phyloP scores from a whole-genome alignment of 805 yeast species.

The Wickerhamomyces chaumierensis region DNA sequence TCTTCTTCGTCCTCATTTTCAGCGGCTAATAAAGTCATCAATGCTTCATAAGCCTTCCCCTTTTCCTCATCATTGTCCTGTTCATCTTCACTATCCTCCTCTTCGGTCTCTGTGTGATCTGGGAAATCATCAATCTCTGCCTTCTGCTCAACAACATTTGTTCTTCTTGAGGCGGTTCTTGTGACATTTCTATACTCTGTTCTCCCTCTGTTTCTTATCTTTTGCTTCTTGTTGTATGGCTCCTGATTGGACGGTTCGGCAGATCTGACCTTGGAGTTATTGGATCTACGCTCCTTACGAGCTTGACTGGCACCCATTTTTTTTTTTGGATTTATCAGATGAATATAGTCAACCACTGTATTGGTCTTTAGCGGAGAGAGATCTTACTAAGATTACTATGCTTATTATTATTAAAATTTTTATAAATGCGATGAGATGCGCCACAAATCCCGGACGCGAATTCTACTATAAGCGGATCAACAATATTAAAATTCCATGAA shows the following conservation, averaged over 20 bases:
- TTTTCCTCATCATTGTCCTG: slow-evolving; percentile 14
- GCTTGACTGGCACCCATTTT: slow-evolving; percentile 2
- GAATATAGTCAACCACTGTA: too few species aligned
- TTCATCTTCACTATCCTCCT: slow-evolving; percentile 9
- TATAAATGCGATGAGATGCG: not conserved
- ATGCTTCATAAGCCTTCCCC: slow-evolving; percentile 52
- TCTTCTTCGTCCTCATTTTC: slow-evolving; percentile 26
- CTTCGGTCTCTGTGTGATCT: slow-evolving; percentile 3
- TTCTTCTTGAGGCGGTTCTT: slow-evolving; percentile 36
- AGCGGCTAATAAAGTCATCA: slow-evolving; percentile 46
- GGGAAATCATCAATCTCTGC: slow-evolving; percentile 3
- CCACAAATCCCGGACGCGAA: too few species aligned
- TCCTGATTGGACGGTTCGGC: not conserved
- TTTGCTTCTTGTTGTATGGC: slow-evolving; percentile 6
- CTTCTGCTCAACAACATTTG: slow-evolving; percentile 11
- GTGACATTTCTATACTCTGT: slow-evolving; percentile 47
- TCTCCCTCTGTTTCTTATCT: slow-evolving; percentile 36
- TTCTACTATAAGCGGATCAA: too few species aligned
- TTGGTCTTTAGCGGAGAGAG: too few species aligned
- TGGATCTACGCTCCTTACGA: slow-evolving; percentile 1
- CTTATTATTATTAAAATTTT: too few species aligned
- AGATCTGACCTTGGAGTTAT: not conserved
- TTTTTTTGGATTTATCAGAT: too few species aligned
- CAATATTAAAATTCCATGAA: too few species aligned
- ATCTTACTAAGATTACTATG: too few species aligned